Evolutionary conservation across 805 yeast genomes (phyloP).

Genomic region (Wickerhamiella nectarea): DNA sequence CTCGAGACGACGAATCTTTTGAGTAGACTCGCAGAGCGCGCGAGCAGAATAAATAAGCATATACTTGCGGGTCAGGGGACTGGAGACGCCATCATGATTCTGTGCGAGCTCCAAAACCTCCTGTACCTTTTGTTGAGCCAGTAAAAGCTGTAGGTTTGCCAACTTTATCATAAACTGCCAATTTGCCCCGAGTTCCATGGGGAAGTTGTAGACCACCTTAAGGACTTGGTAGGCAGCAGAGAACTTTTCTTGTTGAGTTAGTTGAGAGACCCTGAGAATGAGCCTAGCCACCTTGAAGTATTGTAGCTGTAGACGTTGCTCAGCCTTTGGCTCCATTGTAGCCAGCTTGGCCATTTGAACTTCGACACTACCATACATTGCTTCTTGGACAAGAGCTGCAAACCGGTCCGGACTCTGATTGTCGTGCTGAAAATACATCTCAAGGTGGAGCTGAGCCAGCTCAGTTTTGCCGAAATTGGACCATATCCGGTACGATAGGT

Average conservation of each 20-base stretch:
- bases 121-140: slow-evolving; percentile 2
- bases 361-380: background rate
- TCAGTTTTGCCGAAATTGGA: background rate
- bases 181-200: background rate
- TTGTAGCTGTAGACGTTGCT: background rate
- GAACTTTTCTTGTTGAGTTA: background rate
- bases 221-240: background rate
- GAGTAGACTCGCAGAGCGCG: slow-evolving; percentile 4
- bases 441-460: slow-evolving; percentile 4
- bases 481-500: background rate
- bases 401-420: background rate
- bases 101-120: background rate
- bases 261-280: background rate
- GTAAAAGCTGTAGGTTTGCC: slow-evolving; percentile 2
- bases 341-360: background rate
- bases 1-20: slow-evolving; percentile 2
- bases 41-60: slow-evolving; percentile 3
- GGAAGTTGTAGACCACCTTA: background rate
- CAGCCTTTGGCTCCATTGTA: no score
- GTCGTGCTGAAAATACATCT: background rate
- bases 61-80: background rate
- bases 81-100: background rate
- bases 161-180: background rate
- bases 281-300: background rate
- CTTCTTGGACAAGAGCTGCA: background rate